Evolutionary conservation across 2,329 filamentous ascomycete species (phyloP).

Genomic region (Aspergillus glaucus): DNA sequence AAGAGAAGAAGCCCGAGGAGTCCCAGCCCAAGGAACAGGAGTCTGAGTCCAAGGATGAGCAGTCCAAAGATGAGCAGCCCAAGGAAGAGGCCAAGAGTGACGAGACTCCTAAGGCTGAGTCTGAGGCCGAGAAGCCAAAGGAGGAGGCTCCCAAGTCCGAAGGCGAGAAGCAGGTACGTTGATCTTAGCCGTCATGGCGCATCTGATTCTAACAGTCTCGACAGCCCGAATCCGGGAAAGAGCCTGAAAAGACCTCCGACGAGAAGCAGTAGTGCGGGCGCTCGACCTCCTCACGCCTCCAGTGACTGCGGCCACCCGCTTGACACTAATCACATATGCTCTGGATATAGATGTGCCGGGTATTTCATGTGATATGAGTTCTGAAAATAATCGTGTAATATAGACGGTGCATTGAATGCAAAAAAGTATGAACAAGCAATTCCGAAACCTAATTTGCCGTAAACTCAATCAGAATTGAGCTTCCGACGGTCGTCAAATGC

Average conservation of each 20-base stretch:
- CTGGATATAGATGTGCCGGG: neutral
- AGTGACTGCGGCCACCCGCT: neutral
- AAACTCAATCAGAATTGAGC: too few relatives aligned
- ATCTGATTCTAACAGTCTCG: neutral
- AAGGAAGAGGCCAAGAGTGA: neutral
- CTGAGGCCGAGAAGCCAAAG: neutral
- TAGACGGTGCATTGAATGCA: neutral
- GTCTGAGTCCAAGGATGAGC: conserved; percentile 8
- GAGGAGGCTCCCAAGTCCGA: neutral
- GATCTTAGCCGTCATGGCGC: neutral
- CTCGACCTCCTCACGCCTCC: neutral
- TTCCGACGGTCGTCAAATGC: neutral
- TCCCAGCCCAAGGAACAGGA: conserved; percentile 2
- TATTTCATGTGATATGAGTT: neutral
- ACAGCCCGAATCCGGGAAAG: neutral
- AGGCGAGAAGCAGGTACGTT: neutral
- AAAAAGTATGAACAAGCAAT: neutral
- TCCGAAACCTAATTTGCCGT: too few relatives aligned
- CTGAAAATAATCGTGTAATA: neutral
- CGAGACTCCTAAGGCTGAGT: neutral
- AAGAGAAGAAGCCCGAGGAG: conserved; percentile 8
- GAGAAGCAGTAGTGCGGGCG: neutral
- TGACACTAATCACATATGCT: neutral
- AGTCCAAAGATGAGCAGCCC: conserved; percentile 19
- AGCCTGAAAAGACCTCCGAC: neutral